Conservation (phyloP, 2,329 filamentous ascomycete genomes). For the Zymoseptoria crescenta region DNA sequence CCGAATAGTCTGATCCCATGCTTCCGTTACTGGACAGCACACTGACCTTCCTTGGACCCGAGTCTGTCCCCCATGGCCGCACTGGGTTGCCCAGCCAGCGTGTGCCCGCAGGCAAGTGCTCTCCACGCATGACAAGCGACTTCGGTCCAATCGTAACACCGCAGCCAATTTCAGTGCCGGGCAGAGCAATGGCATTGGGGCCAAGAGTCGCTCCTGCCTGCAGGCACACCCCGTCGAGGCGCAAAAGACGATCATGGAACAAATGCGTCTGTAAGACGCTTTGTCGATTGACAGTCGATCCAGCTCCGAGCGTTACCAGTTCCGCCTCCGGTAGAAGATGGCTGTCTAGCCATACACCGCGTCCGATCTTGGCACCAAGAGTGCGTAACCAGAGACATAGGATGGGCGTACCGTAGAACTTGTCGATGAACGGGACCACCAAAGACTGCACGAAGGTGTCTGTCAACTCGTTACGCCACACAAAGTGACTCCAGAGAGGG, state of each 20-base stretch:
- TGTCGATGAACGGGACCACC: conserved; percentile 1
- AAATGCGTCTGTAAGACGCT: conserved; percentile 20
- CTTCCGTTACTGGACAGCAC: neutral
- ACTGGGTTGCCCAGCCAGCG: conserved; percentile 19
- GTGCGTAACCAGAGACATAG: conserved; percentile 19
- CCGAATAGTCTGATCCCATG: neutral
- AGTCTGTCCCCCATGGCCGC: conserved; percentile 3
- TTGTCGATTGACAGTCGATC: conserved; percentile 15
- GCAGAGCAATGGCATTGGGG: conserved; percentile 18
- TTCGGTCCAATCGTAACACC: conserved; percentile 18
- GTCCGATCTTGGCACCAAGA: conserved; percentile 19
- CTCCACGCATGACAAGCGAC: conserved; percentile 19
- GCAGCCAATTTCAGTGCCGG: conserved; percentile 11
- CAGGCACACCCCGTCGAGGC: conserved; percentile 15
- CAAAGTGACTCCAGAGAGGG: conserved; percentile 5
- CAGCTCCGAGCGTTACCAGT: conserved; percentile 19
- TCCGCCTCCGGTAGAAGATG: conserved; percentile 20
- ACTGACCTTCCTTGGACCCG: neutral
- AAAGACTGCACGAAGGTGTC: conserved; percentile 6
- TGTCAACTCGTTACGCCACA: conserved; percentile 4
- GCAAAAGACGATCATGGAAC: conserved; percentile 24
- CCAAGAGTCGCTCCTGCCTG: conserved; percentile 14
- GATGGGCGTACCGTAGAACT: conserved; percentile 12
- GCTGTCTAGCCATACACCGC: conserved; percentile 13
- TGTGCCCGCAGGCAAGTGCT: conserved; percentile 13